Evolutionary conservation across 2,329 filamentous ascomycete genomes (phyloP), one percentile per base, ranked within the genome.

Genomic region (Colletotrichum sidae): DNA sequence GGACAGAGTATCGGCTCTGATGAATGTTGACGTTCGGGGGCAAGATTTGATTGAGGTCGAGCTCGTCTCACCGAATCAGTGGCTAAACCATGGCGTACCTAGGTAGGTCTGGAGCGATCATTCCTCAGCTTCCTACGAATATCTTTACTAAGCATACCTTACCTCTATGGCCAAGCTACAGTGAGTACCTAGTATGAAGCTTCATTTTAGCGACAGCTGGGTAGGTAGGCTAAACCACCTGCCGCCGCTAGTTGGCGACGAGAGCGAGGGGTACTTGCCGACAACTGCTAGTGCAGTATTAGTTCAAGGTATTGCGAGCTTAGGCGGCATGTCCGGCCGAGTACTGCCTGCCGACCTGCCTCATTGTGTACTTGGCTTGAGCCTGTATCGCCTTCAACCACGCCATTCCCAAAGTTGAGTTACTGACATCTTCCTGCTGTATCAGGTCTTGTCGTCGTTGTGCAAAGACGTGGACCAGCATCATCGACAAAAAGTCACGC

Each of bases 251-350:
- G 25, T 25, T 46, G 38, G 0, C 0, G 10, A 11, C n/a, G 15
- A 2, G 15, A 33, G 37, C 55, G 15, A 46, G 12, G 25, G 55
- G 55, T 58, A 58, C 55, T 33, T 51, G 6, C 13, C 38, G 11
- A 3, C 2, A 9, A 57, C 38, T 50, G 46, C 46, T 51, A 51
- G 45, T 47, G 37, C 33, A 46, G n/a, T 35, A 37, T 12, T 7
- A 10, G 9, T 11, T 10, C 13, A 11, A 45, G 15, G 56, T 64
- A 52, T 49, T 42, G 49, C 25, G 12, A 42, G 49, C 37, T 10
- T 50, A 38, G 53, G 46, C 59, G 53, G 53, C 9, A 52, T 56
- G 59, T 42, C 46, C 59, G 46, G 53, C 38, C n/a, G 39, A 52
- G 35, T 35, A 17, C 55, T 25, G 45, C 35, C 17, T 38, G 9